These are phyloP conservation scores for Aspergillus incahuasiensis DNA, from an alignment of 495 filamentous ascomycete genomes.

Conservation along the genomic window DNA sequence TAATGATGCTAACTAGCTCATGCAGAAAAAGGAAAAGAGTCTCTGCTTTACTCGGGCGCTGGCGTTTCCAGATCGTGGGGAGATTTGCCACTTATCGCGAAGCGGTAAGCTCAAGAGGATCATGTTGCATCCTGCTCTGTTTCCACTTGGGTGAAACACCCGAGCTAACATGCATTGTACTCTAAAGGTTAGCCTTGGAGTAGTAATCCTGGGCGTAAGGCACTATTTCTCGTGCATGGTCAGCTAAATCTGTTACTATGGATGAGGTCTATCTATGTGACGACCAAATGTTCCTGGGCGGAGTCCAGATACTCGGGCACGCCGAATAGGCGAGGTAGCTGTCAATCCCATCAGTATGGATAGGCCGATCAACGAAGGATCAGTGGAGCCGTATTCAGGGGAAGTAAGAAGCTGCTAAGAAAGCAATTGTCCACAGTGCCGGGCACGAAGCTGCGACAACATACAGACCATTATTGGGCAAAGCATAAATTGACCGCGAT, in stretches of 20 bases:
- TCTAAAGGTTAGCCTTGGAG: too few species aligned
- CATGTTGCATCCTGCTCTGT: constrained; percentile 19
- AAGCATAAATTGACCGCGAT: neutral
- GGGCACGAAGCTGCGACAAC: neutral
- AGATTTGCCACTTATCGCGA: constrained; percentile 22
- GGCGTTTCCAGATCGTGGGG: constrained; percentile 23
- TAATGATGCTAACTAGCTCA: neutral
- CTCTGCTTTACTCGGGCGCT: constrained; percentile 10
- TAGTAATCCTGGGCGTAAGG: too few species aligned
- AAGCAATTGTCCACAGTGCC: neutral
- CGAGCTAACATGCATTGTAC: neutral
- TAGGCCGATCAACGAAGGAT: neutral
- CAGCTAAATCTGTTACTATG: too few species aligned
- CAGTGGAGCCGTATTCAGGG: constrained; percentile 14
- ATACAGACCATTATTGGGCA: constrained; percentile 3
- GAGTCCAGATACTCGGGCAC: neutral
- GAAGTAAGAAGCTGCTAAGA: constrained; percentile 1
- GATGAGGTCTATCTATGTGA: too few species aligned
- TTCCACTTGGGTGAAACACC: neutral
- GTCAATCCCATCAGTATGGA: neutral
- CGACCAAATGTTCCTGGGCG: too few species aligned
- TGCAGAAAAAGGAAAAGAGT: constrained; percentile 8
- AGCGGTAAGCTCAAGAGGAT: constrained; percentile 5
- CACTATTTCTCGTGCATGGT: too few species aligned
- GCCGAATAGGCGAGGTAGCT: too few species aligned